These are phyloP conservation scores for Haplographium delicatum DNA, from an alignment of 495 filamentous ascomycete species.

Conservation along the genomic window DNA sequence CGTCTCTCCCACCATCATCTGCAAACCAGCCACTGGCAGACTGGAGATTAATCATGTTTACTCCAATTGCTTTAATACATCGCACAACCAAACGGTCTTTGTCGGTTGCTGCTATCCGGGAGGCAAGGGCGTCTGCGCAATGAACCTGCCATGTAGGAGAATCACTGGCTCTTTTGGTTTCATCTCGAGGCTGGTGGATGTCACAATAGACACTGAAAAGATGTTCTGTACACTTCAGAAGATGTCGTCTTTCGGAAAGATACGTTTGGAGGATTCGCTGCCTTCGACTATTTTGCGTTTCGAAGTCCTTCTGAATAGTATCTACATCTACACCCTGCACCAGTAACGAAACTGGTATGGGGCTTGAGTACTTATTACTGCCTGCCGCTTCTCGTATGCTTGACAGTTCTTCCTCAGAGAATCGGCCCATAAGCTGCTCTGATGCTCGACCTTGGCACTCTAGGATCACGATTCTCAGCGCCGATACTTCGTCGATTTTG, in stretches of 20 bases:
- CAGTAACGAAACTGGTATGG: slow-evolving; percentile 31
- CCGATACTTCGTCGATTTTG: slow-evolving; percentile 73
- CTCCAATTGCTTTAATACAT: slow-evolving; percentile 41
- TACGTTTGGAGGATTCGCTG: slow-evolving; percentile 61
- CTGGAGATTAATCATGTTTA: slow-evolving; percentile 40
- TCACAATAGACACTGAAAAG: slow-evolving; percentile 11
- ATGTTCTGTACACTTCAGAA: slow-evolving; percentile 32
- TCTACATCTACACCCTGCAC: slow-evolving; percentile 34
- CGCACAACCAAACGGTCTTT: slow-evolving; percentile 16
- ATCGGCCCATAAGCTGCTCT: slow-evolving; percentile 56
- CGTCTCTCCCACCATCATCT: slow-evolving; percentile 35
- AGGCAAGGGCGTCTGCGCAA: slow-evolving; percentile 1
- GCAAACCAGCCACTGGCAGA: slow-evolving; percentile 48
- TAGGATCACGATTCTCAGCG: slow-evolving; percentile 71
- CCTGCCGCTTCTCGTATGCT: slow-evolving; percentile 63
- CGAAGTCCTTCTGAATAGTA: slow-evolving; percentile 49
- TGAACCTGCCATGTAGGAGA: background rate
- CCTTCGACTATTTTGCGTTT: slow-evolving; percentile 50
- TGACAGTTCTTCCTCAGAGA: slow-evolving; percentile 62
- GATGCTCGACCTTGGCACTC: slow-evolving; percentile 77
- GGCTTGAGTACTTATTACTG: slow-evolving; percentile 39
- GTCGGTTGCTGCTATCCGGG: too few species aligned
- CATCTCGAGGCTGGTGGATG: too few species aligned
- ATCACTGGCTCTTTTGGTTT: too few species aligned
- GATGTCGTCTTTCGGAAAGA: slow-evolving; percentile 59